Conservation (phyloP, 2,329 filamentous ascomycete species). For the Neonectria faginata region DNA sequence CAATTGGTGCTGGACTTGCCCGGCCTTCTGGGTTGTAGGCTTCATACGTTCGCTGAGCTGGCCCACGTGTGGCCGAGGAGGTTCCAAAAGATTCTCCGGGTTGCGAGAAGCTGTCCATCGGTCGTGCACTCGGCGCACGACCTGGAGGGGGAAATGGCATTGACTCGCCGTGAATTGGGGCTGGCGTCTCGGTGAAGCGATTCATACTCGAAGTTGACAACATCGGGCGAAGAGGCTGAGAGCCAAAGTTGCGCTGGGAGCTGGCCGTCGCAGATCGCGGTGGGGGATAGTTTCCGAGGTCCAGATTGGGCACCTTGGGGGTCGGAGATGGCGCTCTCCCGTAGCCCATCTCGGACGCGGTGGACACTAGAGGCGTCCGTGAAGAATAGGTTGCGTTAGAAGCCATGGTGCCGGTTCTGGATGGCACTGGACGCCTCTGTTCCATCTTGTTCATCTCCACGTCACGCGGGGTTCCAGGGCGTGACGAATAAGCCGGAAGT, state of each 20-base stretch:
- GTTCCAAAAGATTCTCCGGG: slow-evolving; percentile 26
- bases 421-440: slow-evolving; percentile 61
- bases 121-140: slow-evolving; percentile 49
- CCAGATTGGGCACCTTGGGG: slow-evolving; percentile 49
- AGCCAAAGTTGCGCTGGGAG: slow-evolving; percentile 51
- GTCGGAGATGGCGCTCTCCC: slow-evolving; percentile 53
- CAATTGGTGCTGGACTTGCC: slow-evolving; percentile 50
- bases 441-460: slow-evolving; percentile 66
- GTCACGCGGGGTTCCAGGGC: slow-evolving; percentile 65
- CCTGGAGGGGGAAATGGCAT: slow-evolving; percentile 50
- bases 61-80: slow-evolving; percentile 20
- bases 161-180: slow-evolving; percentile 42
- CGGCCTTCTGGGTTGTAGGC: slow-evolving; percentile 50
- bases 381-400: slow-evolving; percentile 73
- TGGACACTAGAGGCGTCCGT: slow-evolving; percentile 70
- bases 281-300: slow-evolving; percentile 43
- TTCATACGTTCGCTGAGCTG: slow-evolving; percentile 43
- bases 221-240: slow-evolving; percentile 33
- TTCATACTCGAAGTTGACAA: slow-evolving; percentile 23
- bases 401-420: slow-evolving; percentile 64
- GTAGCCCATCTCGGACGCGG: slow-evolving; percentile 72
- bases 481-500: slow-evolving; percentile 71
- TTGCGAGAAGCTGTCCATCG: slow-evolving; percentile 48
- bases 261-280: slow-evolving; percentile 52
- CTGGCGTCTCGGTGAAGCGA: slow-evolving; percentile 48